Evolutionary conservation across 2,329 filamentous ascomycete species (phyloP).

Genomic region (Fusarium duplospermum): DNA sequence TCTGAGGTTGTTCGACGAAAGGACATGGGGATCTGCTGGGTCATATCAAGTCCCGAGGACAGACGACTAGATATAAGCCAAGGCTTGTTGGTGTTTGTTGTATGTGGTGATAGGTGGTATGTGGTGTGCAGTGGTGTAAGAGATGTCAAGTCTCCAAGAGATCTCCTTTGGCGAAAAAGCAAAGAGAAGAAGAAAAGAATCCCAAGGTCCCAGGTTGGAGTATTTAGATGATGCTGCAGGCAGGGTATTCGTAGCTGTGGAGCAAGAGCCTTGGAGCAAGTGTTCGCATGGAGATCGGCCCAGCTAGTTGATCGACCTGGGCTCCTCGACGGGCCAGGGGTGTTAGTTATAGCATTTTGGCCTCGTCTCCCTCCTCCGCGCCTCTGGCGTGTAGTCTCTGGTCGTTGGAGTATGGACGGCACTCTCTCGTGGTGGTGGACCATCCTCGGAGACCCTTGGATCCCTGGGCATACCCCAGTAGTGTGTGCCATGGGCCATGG

Average conservation of each 20-base stretch:
- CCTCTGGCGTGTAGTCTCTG: constrained; percentile 20
- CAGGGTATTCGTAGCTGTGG: constrained; percentile 36
- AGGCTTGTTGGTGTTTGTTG: constrained; percentile 8
- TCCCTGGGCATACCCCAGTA: constrained; percentile 9
- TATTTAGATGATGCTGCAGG: constrained; percentile 39
- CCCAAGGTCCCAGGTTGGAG: constrained; percentile 20
- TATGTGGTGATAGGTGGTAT: background rate
- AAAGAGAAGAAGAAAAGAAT: constrained; percentile 17
- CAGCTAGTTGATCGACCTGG: constrained; percentile 41
- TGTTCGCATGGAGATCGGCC: constrained; percentile 46
- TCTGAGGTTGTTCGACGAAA: constrained; percentile 7
- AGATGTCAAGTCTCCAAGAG: background rate
- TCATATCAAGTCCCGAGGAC: constrained; percentile 31
- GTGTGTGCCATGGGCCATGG: background rate
- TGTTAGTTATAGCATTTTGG: constrained; percentile 34
- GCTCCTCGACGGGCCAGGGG: constrained; percentile 26
- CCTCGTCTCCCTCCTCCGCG: constrained; percentile 23
- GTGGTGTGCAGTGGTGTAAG: background rate
- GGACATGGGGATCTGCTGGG: background rate
- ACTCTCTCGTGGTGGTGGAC: constrained; percentile 1
- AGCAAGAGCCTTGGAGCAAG: constrained; percentile 40
- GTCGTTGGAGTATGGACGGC: background rate
- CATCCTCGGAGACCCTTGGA: constrained; percentile 20
- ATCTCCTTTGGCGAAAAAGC: constrained; percentile 7
- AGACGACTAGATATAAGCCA: constrained; percentile 23